Conservation (phyloP, 2,329 filamentous ascomycete genomes). For the Fusarium sp. region DNA sequence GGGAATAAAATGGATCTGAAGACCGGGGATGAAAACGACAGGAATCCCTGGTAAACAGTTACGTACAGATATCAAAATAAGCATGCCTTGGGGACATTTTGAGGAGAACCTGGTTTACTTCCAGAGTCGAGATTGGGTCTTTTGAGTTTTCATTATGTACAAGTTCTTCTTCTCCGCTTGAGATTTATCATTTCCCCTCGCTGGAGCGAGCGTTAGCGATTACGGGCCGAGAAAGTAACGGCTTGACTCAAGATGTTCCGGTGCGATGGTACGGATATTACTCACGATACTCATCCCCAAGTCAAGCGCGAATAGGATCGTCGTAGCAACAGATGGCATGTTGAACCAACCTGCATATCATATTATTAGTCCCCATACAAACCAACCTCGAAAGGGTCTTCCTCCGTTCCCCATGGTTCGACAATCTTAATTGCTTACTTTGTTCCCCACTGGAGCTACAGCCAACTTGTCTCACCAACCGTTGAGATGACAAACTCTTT, state of each 20-base stretch:
- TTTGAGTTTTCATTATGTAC: constrained; percentile 29
- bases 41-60: constrained; percentile 5
- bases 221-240: constrained; percentile 8
- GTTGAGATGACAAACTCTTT: constrained; percentile 28
- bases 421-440: constrained; percentile 37
- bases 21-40: background rate
- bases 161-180: constrained; percentile 19
- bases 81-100: constrained; percentile 23
- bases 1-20: constrained; percentile 4
- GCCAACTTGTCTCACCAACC: constrained; percentile 6
- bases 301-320: background rate
- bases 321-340: constrained; percentile 5
- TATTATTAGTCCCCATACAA: background rate
- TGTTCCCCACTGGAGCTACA: background rate
- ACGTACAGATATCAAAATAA: constrained; percentile 33
- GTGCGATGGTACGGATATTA: background rate
- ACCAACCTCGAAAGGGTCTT: background rate
- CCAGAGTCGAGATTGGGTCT: background rate
- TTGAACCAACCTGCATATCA: background rate
- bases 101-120: constrained; percentile 33
- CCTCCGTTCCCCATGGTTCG: constrained; percentile 31
- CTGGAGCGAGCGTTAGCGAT: constrained; percentile 1
- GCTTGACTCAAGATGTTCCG: constrained; percentile 5
- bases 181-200: background rate
- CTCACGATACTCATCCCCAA: background rate